Evolutionary conservation across 768 basidiomycete species (phyloP).

Genomic region (Serendipita sp.): DNA sequence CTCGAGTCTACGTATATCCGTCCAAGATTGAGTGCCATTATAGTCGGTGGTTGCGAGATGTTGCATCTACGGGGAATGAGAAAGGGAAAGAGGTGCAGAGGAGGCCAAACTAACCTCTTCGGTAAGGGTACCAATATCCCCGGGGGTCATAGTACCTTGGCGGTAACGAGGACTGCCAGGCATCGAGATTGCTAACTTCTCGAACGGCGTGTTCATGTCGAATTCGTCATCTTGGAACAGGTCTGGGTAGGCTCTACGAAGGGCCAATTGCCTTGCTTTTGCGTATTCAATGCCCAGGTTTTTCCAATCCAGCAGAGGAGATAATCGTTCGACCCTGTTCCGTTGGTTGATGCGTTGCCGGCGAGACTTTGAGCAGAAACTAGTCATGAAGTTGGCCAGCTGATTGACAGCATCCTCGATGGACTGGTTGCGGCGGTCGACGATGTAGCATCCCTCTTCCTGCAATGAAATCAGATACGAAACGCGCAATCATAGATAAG

Average conservation of each 20-base stretch:
- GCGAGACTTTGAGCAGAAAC: conserved; percentile 68
- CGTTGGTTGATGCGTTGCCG: conserved; percentile 97
- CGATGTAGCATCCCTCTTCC: conserved; percentile 93
- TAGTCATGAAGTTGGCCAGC: conserved; percentile 58
- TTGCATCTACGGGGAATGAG: conserved; percentile 50
- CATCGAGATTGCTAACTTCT: conserved; percentile 54
- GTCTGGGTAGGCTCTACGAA: conserved; percentile 90
- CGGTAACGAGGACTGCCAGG: conserved; percentile 79
- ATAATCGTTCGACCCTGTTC: conserved; percentile 89
- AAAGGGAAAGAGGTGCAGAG: conserved; percentile 5
- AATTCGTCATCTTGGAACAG: conserved; percentile 56
- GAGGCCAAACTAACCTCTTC: conserved; percentile 41
- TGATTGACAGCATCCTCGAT: conserved; percentile 84
- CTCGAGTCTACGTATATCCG: conserved; percentile 29
- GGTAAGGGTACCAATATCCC: conserved; percentile 79
- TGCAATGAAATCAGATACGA: conserved; percentile 9
- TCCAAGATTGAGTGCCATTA: conserved; percentile 45
- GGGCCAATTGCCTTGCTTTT: conserved; percentile 81
- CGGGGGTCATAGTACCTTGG: conserved; percentile 74
- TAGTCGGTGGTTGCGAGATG: conserved; percentile 74
- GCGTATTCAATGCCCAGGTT: conserved; percentile 92
- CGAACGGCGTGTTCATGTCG: conserved; percentile 45
- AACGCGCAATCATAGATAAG: neutral
- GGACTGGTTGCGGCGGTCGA: conserved; percentile 77
- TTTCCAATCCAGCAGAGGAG: conserved; percentile 95